Percentiles rank a stretch among this genome's conserved stretches.
These are phyloP conservation scores for Neocallimastix lanati DNA, from an alignment of 192 early-diverging fungal genomes.

Conservation along the genomic window DNA sequence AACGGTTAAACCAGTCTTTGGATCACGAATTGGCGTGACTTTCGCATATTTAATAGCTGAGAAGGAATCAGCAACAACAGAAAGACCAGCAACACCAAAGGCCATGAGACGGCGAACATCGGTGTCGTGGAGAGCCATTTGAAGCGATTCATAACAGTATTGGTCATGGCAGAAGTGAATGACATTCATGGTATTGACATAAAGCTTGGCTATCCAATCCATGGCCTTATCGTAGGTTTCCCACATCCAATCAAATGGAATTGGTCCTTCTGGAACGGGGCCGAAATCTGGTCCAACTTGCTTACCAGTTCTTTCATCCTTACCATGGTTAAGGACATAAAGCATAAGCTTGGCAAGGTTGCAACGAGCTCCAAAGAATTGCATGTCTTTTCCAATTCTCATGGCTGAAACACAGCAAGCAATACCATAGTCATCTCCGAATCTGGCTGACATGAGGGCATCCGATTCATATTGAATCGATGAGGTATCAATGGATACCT, in stretches of 20 bases:
- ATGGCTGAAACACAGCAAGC: conserved; percentile 9
- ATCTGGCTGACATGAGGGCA: conserved; percentile 4
- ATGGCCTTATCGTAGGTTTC: conserved; percentile 7
- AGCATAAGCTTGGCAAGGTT: conserved; percentile 9
- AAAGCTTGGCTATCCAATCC: conserved; percentile 7
- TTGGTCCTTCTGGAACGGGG: conserved; percentile 3
- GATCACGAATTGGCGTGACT: conserved; percentile 5
- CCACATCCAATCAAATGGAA: conserved; percentile 4
- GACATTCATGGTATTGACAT: conserved; percentile 11
- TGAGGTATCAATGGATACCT: conserved; percentile 8
- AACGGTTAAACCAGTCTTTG: conserved; percentile 8
- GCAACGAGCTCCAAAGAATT: conserved; percentile 8
- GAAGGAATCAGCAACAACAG: conserved; percentile 6
- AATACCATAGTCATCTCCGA: conserved; percentile 9
- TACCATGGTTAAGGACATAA: conserved; percentile 7
- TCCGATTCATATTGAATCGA: conserved; percentile 6
- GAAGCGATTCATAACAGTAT: conserved; percentile 10
- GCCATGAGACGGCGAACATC: conserved; percentile 7
- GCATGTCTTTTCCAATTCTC: conserved; percentile 7
- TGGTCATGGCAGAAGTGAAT: conserved; percentile 7
- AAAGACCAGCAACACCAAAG: conserved; percentile 7
- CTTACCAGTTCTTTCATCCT: conserved; percentile 7
- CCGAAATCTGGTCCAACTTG: conserved; percentile 7
- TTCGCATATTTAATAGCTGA: conserved; percentile 8
- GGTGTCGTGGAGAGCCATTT: conserved; percentile 9